Evolutionary conservation across 2,329 filamentous ascomycete genomes (phyloP).

Genomic region (Thyridium curvatum): DNA sequence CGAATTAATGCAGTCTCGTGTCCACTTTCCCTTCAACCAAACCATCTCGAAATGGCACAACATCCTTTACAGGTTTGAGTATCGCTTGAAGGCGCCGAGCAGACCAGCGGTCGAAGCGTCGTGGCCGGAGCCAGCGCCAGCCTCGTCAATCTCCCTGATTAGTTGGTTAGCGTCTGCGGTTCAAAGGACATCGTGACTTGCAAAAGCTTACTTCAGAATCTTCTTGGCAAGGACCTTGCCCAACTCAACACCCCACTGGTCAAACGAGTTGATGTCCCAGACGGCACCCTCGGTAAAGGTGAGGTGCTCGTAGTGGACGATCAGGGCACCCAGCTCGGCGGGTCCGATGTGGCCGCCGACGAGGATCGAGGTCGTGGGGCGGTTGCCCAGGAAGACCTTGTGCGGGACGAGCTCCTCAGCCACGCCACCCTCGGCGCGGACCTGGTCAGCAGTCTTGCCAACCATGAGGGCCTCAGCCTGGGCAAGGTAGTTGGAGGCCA

Average conservation of each 20-base stretch:
- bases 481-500: slow-evolving; percentile 86
- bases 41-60: neutral
- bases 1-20: neutral
- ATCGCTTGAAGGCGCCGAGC: slow-evolving; percentile 88
- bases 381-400: slow-evolving; percentile 98
- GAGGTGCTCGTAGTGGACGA: slow-evolving; percentile 98
- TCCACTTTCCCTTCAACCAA: neutral
- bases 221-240: slow-evolving; percentile 95
- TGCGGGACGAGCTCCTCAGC: slow-evolving; percentile 78
- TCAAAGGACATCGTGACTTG: neutral
- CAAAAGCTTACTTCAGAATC: slow-evolving; percentile 48
- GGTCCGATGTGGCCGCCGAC: slow-evolving; percentile 89
- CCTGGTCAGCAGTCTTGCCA: slow-evolving; percentile 76
- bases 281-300: slow-evolving; percentile 96
- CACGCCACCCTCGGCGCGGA: slow-evolving; percentile 64
- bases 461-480: slow-evolving; percentile 89
- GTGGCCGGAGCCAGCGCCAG: slow-evolving; percentile 66
- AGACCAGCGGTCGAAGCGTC: slow-evolving; percentile 84
- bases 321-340: slow-evolving; percentile 85
- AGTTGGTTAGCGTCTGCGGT: neutral
- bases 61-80: slow-evolving; percentile 36
- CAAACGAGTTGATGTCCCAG: slow-evolving; percentile 99
- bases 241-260: slow-evolving; percentile 99
- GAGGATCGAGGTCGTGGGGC: slow-evolving; percentile 91
- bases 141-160: slow-evolving; percentile 66